These are phyloP conservation scores for Darksidea phi DNA, from an alignment of 495 filamentous ascomycete genomes.

Conservation along the genomic window DNA sequence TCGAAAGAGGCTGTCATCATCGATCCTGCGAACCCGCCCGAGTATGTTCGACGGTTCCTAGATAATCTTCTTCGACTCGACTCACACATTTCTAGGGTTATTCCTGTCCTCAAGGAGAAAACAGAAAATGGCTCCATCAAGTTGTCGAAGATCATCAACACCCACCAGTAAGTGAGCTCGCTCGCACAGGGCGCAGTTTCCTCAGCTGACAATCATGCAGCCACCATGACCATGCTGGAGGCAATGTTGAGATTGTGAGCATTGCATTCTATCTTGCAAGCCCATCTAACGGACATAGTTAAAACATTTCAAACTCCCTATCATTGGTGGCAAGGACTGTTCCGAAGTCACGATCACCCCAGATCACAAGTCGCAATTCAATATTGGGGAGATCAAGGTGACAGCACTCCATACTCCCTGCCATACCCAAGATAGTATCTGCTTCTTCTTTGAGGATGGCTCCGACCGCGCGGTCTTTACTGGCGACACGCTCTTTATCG, in stretches of 20 bases:
- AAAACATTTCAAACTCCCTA: slow-evolving; percentile 61
- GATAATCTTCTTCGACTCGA: neutral
- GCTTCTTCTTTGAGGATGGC: slow-evolving; percentile 79
- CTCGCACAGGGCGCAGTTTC: slow-evolving; percentile 1
- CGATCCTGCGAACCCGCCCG: slow-evolving; percentile 87
- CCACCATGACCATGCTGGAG: slow-evolving; percentile 93
- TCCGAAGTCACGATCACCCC: slow-evolving; percentile 73
- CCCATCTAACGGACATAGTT: slow-evolving; percentile 52
- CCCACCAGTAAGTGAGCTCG: slow-evolving; percentile 73
- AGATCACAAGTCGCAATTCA: slow-evolving; percentile 71
- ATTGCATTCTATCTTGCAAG: too few species aligned
- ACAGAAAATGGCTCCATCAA: slow-evolving; percentile 72
- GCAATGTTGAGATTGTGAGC: slow-evolving; percentile 75
- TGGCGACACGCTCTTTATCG: slow-evolving; percentile 94
- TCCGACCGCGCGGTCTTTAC: slow-evolving; percentile 82
- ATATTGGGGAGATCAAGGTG: slow-evolving; percentile 80
- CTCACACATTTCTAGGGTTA: slow-evolving; percentile 58
- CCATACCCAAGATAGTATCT: slow-evolving; percentile 97
- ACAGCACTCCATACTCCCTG: slow-evolving; percentile 93
- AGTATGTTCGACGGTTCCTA: slow-evolving; percentile 58
- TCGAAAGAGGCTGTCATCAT: slow-evolving; percentile 91
- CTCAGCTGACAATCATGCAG: slow-evolving; percentile 46
- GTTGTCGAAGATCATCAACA: slow-evolving; percentile 87
- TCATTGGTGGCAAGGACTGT: slow-evolving; percentile 89
- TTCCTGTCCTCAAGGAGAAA: slow-evolving; percentile 72